phyloP scores from a whole-genome alignment of 768 basidiomycete species.

The Imleria badia region DNA sequence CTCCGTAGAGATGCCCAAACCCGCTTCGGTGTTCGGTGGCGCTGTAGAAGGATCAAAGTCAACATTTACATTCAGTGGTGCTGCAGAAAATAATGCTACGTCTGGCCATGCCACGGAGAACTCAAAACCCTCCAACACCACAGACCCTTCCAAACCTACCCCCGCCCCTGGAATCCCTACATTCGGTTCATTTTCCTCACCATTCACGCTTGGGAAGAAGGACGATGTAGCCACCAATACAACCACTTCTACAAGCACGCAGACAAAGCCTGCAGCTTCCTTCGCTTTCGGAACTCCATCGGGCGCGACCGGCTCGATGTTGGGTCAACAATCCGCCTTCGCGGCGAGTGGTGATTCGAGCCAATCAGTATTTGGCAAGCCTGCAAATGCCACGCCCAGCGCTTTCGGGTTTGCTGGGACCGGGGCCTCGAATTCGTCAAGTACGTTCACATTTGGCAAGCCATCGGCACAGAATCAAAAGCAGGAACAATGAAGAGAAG shows the following conservation, averaged over 20 bases:
- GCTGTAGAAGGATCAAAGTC: background rate
- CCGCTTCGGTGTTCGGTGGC: background rate
- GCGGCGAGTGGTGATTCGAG: slow-evolving; percentile 3
- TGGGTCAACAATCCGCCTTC: slow-evolving; percentile 10
- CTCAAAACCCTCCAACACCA: background rate
- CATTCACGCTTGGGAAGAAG: slow-evolving; percentile 18
- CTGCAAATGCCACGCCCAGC: slow-evolving; percentile 22
- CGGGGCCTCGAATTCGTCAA: slow-evolving; percentile 9
- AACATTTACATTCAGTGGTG: background rate
- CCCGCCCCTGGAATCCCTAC: slow-evolving; percentile 1
- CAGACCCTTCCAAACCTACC: slow-evolving; percentile 1
- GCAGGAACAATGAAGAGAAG: slow-evolving; percentile 30
- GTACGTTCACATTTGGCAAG: slow-evolving; percentile 27
- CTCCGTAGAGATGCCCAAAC: slow-evolving; percentile 6
- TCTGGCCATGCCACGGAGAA: background rate
- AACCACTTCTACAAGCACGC: slow-evolving; percentile 9
- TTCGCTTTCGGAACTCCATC: slow-evolving; percentile 18
- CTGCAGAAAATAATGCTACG: background rate
- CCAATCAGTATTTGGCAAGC: slow-evolving; percentile 15
- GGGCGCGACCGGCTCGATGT: slow-evolving; percentile 1
- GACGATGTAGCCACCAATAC: slow-evolving; percentile 5
- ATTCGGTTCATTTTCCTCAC: slow-evolving; percentile 7
- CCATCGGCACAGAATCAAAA: slow-evolving; percentile 31
- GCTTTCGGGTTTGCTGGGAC: slow-evolving; percentile 35
- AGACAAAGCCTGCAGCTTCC: slow-evolving; percentile 31